Percentiles rank a stretch among this genome's conserved stretches.
These are phyloP conservation scores for Hydnum rufescens DNA, from an alignment of 768 basidiomycete species.

Conservation along the genomic window DNA sequence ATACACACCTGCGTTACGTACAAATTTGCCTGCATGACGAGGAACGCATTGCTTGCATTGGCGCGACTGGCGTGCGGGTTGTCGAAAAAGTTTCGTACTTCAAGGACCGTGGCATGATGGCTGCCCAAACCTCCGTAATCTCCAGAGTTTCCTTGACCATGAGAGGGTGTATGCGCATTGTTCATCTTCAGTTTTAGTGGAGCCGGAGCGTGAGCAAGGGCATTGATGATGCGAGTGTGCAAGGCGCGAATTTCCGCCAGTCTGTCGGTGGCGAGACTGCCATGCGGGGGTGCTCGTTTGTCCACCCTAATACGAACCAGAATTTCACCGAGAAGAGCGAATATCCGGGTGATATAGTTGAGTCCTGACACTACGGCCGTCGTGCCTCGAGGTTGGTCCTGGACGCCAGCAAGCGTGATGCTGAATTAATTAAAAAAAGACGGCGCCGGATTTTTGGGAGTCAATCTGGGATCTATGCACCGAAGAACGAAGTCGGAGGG, in stretches of 20 bases:
- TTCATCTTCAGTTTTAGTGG: conserved; percentile 40
- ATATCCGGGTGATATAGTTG: conserved; percentile 72
- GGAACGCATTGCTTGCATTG: conserved; percentile 72
- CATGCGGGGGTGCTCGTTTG: conserved; percentile 68
- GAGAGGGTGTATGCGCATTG: background rate
- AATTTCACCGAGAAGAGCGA: conserved; percentile 70
- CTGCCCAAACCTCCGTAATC: conserved; percentile 30
- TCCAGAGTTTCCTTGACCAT: background rate
- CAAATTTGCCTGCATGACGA: conserved; percentile 83
- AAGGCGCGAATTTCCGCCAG: conserved; percentile 71
- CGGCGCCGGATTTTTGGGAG: too few species aligned
- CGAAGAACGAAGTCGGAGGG: conserved; percentile 7
- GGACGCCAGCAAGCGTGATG: conserved; percentile 67
- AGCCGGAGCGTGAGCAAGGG: conserved; percentile 58
- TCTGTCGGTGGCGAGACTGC: conserved; percentile 66
- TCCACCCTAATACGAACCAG: conserved; percentile 72
- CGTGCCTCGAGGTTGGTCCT: conserved; percentile 74
- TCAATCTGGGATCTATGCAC: conserved; percentile 11
- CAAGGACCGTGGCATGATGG: conserved; percentile 64
- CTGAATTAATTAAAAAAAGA: conserved; percentile 19
- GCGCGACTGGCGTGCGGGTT: conserved; percentile 74
- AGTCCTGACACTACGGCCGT: conserved; percentile 72
- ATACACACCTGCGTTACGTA: conserved; percentile 69
- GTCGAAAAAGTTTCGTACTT: conserved; percentile 81
- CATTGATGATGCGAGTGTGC: conserved; percentile 52